These are phyloP conservation scores for Chaetomiaceae sp. DNA, from an alignment of 2,329 filamentous ascomycete genomes.

Conservation along the genomic window DNA sequence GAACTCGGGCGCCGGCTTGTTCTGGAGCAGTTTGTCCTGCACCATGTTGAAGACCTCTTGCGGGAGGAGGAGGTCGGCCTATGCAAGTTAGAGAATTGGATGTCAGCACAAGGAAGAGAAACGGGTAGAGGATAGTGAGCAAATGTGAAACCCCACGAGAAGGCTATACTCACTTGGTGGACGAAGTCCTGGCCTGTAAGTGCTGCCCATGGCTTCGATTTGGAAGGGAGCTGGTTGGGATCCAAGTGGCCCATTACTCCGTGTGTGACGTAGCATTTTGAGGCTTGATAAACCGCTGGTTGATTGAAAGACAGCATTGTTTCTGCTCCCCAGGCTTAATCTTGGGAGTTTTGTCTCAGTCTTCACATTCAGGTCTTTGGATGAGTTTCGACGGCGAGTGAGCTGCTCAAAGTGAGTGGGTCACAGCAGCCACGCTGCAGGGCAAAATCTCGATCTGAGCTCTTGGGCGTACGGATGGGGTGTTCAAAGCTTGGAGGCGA, in stretches of 20 bases:
- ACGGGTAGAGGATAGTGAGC: neutral
- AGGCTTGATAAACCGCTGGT: slow-evolving; percentile 45
- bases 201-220: slow-evolving; percentile 69
- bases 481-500: neutral
- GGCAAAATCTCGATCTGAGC: neutral
- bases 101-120: neutral
- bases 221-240: slow-evolving; percentile 60
- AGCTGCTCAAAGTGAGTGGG: neutral
- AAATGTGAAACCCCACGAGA: neutral
- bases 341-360: no score
- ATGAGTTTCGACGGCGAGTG: no score
- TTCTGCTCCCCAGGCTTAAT: neutral
- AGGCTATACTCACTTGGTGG: slow-evolving; percentile 43
- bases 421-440: neutral
- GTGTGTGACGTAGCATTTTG: slow-evolving; percentile 71
- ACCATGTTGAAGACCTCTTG: slow-evolving; percentile 52
- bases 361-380: neutral
- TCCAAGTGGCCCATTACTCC: slow-evolving; percentile 65
- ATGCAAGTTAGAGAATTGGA: neutral
- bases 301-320: slow-evolving; percentile 41
- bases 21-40: slow-evolving; percentile 43
- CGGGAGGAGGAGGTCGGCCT: slow-evolving; percentile 70
- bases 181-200: slow-evolving; percentile 60
- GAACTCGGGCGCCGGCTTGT: slow-evolving; percentile 43
- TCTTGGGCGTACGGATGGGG: neutral